These are phyloP conservation scores for Fusarium citri DNA, from an alignment of 2,329 filamentous ascomycete genomes.

Conservation along the genomic window DNA sequence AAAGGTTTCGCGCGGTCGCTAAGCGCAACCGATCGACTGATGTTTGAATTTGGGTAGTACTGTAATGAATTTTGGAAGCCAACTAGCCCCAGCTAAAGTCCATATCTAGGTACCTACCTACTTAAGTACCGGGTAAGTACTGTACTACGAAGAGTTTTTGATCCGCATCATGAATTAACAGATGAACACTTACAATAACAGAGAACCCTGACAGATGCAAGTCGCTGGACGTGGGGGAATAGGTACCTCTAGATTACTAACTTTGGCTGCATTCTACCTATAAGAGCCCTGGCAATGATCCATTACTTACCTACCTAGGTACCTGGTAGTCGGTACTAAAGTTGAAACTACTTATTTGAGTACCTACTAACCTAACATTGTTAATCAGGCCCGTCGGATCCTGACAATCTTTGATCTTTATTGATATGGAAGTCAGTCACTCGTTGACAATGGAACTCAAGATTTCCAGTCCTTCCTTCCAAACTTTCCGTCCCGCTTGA, in stretches of 20 bases:
- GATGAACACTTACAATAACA: neutral
- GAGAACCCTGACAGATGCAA: conserved; percentile 1
- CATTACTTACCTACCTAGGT: too few relatives aligned
- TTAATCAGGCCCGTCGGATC: neutral
- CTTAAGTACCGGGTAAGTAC: neutral
- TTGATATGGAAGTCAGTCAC: neutral
- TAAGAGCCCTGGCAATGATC: too few relatives aligned
- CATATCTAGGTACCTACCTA: too few relatives aligned
- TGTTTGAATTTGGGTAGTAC: neutral
- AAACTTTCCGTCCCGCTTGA: conserved; percentile 16
- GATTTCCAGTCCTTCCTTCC: conserved; percentile 17
- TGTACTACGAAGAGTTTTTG: neutral
- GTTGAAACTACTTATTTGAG: neutral
- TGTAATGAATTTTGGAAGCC: neutral
- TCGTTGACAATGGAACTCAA: neutral
- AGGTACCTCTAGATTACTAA: neutral
- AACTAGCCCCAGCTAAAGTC: neutral
- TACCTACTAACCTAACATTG: neutral
- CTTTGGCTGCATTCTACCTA: conserved; percentile 1
- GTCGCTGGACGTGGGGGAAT: neutral
- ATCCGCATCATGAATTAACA: neutral
- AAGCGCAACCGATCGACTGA: neutral
- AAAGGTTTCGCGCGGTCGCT: neutral
- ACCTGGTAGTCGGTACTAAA: too few relatives aligned
- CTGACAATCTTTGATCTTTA: neutral